Evolutionary conservation across 1,139 yeast genomes (phyloP).

Genomic region (Diutina siamensis): DNA sequence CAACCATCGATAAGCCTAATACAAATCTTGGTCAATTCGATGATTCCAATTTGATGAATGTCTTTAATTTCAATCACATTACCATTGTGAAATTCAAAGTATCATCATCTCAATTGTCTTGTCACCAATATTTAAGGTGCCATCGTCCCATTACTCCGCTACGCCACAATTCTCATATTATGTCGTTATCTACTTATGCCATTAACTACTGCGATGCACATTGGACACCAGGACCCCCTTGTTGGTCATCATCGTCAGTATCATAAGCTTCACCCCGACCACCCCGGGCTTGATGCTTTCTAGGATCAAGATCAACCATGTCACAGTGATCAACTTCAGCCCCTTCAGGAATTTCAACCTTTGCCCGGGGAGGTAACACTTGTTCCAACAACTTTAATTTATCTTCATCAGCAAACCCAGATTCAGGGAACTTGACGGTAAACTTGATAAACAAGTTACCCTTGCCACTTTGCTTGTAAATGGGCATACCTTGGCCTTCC

Average conservation of each 20-base stretch:
- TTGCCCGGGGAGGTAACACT: slow-evolving; percentile 56
- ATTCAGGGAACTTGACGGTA: slow-evolving; percentile 58
- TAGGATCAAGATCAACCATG: slow-evolving; percentile 49
- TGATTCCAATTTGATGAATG: too few relatives aligned
- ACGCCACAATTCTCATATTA: too few relatives aligned
- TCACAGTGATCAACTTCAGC: slow-evolving; percentile 79
- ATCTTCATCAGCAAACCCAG: slow-evolving; percentile 54
- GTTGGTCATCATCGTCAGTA: slow-evolving; percentile 56
- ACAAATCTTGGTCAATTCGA: too few relatives aligned
- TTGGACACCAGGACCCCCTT: slow-evolving; percentile 65
- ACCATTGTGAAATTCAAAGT: too few relatives aligned
- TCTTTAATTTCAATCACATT: too few relatives aligned
- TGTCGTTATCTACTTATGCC: not conserved
- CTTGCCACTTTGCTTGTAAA: slow-evolving; percentile 61
- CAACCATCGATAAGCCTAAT: too few relatives aligned
- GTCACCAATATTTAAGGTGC: too few relatives aligned
- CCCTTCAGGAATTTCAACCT: slow-evolving; percentile 43
- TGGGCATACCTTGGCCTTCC: slow-evolving; percentile 94
- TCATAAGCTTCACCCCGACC: slow-evolving; percentile 49
- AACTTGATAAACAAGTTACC: slow-evolving; percentile 69
- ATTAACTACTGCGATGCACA: slow-evolving; percentile 63
- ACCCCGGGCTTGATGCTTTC: slow-evolving; percentile 39
- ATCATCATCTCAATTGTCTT: too few relatives aligned
- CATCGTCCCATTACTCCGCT: too few relatives aligned
- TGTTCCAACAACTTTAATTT: slow-evolving; percentile 52